Evolutionary conservation across 306 rosid genomes (phyloP), one percentile per base, ranked within the genome.

Genomic region (Pyrus pyrifolia): DNA sequence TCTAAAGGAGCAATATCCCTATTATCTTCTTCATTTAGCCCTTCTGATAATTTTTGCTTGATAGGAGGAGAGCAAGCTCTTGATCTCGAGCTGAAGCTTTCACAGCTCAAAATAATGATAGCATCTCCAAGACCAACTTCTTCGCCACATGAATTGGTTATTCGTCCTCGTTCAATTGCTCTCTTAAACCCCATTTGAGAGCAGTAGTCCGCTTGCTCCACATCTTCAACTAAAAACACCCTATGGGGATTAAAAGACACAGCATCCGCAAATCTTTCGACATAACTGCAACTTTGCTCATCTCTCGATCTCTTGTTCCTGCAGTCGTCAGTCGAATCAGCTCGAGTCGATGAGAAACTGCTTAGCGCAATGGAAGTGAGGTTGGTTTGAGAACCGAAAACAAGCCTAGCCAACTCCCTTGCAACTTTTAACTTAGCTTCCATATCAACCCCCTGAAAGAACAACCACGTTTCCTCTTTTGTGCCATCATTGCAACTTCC

Each of bases 391-490:
- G 99, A 92, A 4, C 97, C 98, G 65, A 89, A 95, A 40, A 92
- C 79, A 67, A 88, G 68, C 75, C 73, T 83, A 8, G 90, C 99
- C 72, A 96, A 57, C 74, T 96, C 99, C 55, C 76, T 86, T 4
- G 96, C 93, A 52, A 96, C 86, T 81, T 85, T 89, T 73, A 87
- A 90, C 73, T 96, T 96, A 0, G 82, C 98, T 80, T 74, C 84
- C 57, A 77, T 21, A 52, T 96, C 99, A 79, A 82, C 80, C 29
- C 99, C 98, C 89, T 91, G 98, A 75, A 96, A 96, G 51, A 96
- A 83, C 80, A 96, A 67, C 99, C 98, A 96, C 0, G 99, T 92
- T 78, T 96, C 99, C 78, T 96, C 91, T 85, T 96, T 95, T 12
- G 59, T 72, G 60, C 78, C 79, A 33, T 33, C 64, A 14, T 40